These are phyloP conservation scores for Orbilia javanica DNA, from an alignment of 2,329 filamentous ascomycete species.

Conservation along the genomic window DNA sequence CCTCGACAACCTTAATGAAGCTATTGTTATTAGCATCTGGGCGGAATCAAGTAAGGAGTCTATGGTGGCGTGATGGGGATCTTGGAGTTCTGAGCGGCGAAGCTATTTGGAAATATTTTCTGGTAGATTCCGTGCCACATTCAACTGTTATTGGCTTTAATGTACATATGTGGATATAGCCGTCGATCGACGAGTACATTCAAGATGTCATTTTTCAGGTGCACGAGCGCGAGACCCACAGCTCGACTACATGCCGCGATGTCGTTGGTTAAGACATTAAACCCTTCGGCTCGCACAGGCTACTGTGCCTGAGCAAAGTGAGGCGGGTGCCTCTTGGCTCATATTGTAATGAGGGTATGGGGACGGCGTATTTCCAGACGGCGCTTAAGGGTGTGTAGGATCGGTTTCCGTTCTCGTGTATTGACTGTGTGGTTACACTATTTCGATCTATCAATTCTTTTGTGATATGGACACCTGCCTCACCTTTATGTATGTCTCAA, in stretches of 20 bases:
- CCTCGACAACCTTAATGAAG: constrained; percentile 39
- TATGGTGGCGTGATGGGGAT: constrained; percentile 47
- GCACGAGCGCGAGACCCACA: constrained; percentile 49
- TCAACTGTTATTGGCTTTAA: constrained; percentile 43
- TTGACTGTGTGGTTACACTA: constrained; percentile 37
- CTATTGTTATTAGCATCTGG: constrained; percentile 23
- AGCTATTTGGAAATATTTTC: constrained; percentile 37
- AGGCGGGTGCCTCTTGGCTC: constrained; percentile 47
- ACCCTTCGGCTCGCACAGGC: constrained; percentile 36
- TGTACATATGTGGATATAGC: constrained; percentile 34
- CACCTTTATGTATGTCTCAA: constrained; percentile 52
- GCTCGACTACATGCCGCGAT: constrained; percentile 50
- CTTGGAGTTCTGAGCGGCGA: constrained; percentile 44
- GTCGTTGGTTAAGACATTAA: constrained; percentile 37
- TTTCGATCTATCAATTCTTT: constrained; percentile 1
- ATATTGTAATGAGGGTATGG: constrained; percentile 27
- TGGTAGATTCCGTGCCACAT: constrained; percentile 30
- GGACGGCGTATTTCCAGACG: constrained; percentile 44
- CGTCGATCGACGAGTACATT: constrained; percentile 31
- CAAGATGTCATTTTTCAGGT: constrained; percentile 36
- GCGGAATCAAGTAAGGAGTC: constrained; percentile 32
- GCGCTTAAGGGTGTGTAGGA: constrained; percentile 37
- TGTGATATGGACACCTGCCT: constrained; percentile 24
- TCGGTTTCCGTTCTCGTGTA: constrained; percentile 18
- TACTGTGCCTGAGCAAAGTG: constrained; percentile 19